These are phyloP conservation scores for Leptodermis oblonga DNA, from an alignment of 257 asterid species.

Conservation along the genomic window DNA sequence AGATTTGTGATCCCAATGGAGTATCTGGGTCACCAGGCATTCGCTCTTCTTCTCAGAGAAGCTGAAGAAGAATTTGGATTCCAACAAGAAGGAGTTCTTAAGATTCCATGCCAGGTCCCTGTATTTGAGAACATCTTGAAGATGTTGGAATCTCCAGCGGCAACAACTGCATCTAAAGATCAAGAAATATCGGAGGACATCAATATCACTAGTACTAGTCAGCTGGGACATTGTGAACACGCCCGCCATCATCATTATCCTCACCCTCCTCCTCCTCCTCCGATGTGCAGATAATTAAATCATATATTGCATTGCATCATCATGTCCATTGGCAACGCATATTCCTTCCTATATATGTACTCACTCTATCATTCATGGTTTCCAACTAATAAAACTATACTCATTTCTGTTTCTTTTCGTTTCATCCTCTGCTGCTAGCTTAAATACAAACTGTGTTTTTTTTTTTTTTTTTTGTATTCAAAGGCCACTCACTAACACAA, in stretches of 20 bases:
- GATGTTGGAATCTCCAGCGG: slow-evolving; percentile 33
- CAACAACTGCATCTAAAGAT: slow-evolving; percentile 14
- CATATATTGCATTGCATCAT: no score
- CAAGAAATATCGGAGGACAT: not conserved
- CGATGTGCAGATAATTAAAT: slow-evolving; percentile 15
- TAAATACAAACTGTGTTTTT: no score
- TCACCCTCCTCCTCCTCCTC: slow-evolving; percentile 11
- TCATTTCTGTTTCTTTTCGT: no score
- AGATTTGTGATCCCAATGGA: slow-evolving; percentile 67
- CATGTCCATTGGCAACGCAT: no score
- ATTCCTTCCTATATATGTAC: no score
- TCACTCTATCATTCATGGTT: no score
- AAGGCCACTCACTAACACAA: no score
- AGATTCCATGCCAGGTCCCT: slow-evolving; percentile 62
- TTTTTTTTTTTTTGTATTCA: no score
- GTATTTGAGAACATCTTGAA: slow-evolving; percentile 51
- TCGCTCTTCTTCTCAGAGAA: slow-evolving; percentile 54
- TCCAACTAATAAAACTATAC: no score
- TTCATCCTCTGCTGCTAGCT: no score
- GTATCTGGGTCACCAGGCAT: slow-evolving; percentile 55
- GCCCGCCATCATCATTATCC: not conserved
- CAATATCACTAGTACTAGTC: not conserved
- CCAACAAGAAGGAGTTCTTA: slow-evolving; percentile 72
- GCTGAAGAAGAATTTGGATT: slow-evolving; percentile 90
- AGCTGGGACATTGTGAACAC: not conserved